Percentiles rank a stretch among this genome's conserved stretches.
phyloP scores from a whole-genome alignment of 495 filamentous ascomycete species.

The Penicillium flavigenum region DNA sequence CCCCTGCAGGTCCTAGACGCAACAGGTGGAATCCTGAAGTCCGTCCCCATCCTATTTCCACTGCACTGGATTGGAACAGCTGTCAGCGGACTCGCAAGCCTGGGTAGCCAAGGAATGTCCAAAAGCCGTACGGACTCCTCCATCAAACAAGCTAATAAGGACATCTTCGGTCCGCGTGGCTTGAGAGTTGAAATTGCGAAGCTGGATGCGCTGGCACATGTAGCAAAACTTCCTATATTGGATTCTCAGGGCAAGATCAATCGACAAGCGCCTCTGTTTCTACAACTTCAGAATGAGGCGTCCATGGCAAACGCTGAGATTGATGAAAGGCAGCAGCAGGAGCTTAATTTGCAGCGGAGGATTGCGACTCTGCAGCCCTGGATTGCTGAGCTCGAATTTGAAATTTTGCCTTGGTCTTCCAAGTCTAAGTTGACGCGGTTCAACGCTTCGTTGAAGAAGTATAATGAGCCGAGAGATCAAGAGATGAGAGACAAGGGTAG shows the following conservation, averaged over 20 bases:
- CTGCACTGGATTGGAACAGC: conserved; percentile 28
- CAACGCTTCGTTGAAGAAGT: conserved; percentile 31
- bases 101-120: conserved; percentile 26
- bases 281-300: conserved; percentile 17
- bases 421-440: conserved; percentile 29
- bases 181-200: conserved; percentile 29
- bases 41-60: conserved; percentile 35
- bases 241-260: conserved; percentile 29
- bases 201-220: conserved; percentile 29
- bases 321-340: conserved; percentile 1
- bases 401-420: conserved; percentile 27
- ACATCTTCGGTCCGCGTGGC: conserved; percentile 29
- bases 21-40: conserved; percentile 32
- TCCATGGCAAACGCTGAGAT: background rate
- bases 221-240: conserved; percentile 28
- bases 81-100: conserved; percentile 28
- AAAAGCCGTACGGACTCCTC: conserved; percentile 31
- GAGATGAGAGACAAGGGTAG: background rate
- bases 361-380: conserved; percentile 25
- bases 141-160: conserved; percentile 29
- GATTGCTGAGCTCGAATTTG: conserved; percentile 30
- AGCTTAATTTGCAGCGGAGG: conserved; percentile 20
- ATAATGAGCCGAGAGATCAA: conserved; percentile 11
- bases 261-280: conserved; percentile 16
- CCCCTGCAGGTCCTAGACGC: conserved; percentile 37